Conservation (phyloP, 495 filamentous ascomycete genomes). For the Aspergillus haitiensis region DNA sequence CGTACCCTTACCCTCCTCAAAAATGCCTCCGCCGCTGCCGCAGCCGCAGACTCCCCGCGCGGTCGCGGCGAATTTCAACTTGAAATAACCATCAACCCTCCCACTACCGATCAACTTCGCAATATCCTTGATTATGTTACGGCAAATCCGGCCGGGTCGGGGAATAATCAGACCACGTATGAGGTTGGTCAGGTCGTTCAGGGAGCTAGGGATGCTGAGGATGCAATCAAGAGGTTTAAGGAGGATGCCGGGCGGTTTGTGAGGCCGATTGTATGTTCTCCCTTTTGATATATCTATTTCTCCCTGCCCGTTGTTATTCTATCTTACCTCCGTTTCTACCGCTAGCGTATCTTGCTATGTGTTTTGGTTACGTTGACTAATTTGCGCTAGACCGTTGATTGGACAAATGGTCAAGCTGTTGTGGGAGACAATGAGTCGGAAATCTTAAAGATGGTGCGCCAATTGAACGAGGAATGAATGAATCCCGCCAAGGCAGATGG, state of each 20-base stretch:
- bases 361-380: slow-evolving; percentile 18
- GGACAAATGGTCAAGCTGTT: slow-evolving; percentile 83
- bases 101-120: slow-evolving; percentile 79
- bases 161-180: slow-evolving; percentile 31
- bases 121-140: slow-evolving; percentile 88
- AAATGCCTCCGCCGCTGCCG: slow-evolving; percentile 63
- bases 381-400: slow-evolving; percentile 72
- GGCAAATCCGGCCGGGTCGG: slow-evolving; percentile 44
- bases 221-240: slow-evolving; percentile 75
- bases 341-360: too few relatives aligned
- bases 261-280: slow-evolving; percentile 65
- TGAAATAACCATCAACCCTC: slow-evolving; percentile 75
- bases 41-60: slow-evolving; percentile 31
- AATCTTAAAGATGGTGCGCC: slow-evolving; percentile 74
- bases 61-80: slow-evolving; percentile 77
- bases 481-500: background rate
- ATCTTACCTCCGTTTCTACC: too few relatives aligned
- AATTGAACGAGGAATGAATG: slow-evolving; percentile 32
- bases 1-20: slow-evolving; percentile 73
- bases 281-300: background rate
- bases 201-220: slow-evolving; percentile 66
- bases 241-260: slow-evolving; percentile 61
- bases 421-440: slow-evolving; percentile 77
- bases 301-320: too few relatives aligned
- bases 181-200: slow-evolving; percentile 57